Conservation (phyloP, 345 rosid genomes). For the Eucalyptus pauciflora region DNA sequence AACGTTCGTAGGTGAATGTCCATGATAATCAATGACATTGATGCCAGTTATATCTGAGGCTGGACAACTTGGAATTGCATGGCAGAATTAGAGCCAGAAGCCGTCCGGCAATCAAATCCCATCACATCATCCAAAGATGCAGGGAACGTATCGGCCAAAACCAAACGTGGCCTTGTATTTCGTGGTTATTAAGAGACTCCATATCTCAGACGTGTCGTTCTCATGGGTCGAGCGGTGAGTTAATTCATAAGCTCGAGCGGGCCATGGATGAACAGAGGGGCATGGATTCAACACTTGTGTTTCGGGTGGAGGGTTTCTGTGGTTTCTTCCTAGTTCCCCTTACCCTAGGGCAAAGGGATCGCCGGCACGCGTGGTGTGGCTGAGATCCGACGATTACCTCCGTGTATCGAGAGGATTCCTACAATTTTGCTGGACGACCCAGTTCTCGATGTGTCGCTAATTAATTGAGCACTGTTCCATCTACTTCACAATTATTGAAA, state of each 20-base stretch:
- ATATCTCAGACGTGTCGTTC: background rate
- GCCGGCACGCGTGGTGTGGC: background rate
- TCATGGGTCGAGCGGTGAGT: background rate
- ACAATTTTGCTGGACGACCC: background rate
- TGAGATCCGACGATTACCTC: background rate
- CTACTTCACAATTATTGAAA: background rate
- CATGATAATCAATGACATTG: background rate
- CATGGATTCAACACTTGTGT: background rate
- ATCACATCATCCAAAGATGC: background rate
- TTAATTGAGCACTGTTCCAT: background rate
- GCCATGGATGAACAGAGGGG: background rate
- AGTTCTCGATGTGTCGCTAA: background rate
- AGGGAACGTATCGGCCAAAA: background rate
- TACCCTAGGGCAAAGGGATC: background rate
- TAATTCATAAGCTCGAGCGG: background rate
- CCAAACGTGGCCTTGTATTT: background rate
- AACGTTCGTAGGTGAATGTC: background rate
- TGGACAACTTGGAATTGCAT: background rate
- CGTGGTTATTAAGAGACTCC: background rate
- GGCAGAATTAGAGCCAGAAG: background rate
- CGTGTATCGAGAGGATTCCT: background rate
- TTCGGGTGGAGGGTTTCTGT: background rate
- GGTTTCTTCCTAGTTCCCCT: background rate
- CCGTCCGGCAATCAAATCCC: background rate
- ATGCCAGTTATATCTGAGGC: background rate